Evolutionary conservation across 768 basidiomycete genomes (phyloP).

Genomic region (Lanmaoa rubissima): DNA sequence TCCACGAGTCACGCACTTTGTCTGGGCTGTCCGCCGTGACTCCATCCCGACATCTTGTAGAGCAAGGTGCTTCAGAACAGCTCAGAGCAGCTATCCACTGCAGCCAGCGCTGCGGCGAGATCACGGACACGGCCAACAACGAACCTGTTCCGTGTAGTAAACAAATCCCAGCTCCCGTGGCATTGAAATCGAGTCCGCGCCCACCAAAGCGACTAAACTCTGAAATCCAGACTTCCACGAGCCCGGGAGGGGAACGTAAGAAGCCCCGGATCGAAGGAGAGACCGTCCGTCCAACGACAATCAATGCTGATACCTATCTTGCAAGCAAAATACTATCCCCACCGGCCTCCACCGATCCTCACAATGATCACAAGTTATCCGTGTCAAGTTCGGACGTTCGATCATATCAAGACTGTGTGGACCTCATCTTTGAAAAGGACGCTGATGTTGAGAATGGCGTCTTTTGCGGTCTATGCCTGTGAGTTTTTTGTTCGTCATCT

Average conservation of each 20-base stretch:
- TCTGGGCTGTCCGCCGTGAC: conserved; percentile 2
- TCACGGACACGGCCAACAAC: neutral
- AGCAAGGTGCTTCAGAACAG: conserved; percentile 5
- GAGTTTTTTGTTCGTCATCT: conserved; percentile 25
- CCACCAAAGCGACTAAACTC: conserved; percentile 19
- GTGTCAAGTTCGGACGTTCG: conserved; percentile 24
- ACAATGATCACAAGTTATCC: neutral
- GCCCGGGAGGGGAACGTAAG: conserved; percentile 16
- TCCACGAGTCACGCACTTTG: neutral
- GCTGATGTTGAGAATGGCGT: conserved; percentile 28
- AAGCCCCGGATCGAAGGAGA: conserved; percentile 20
- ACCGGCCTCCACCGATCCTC: neutral
- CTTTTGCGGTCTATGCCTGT: conserved; percentile 55
- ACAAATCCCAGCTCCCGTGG: neutral
- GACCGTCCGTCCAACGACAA: neutral
- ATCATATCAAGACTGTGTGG: conserved; percentile 44
- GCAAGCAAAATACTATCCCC: neutral
- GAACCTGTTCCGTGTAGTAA: neutral
- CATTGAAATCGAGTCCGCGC: neutral
- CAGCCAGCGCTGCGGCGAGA: neutral
- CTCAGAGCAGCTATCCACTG: neutral
- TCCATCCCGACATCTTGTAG: neutral
- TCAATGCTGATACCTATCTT: neutral
- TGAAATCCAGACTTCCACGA: conserved; percentile 4
- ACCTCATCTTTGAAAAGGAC: conserved; percentile 34